These are phyloP conservation scores for Fusarium concolor DNA, from an alignment of 2,329 filamentous ascomycete genomes.

Conservation along the genomic window DNA sequence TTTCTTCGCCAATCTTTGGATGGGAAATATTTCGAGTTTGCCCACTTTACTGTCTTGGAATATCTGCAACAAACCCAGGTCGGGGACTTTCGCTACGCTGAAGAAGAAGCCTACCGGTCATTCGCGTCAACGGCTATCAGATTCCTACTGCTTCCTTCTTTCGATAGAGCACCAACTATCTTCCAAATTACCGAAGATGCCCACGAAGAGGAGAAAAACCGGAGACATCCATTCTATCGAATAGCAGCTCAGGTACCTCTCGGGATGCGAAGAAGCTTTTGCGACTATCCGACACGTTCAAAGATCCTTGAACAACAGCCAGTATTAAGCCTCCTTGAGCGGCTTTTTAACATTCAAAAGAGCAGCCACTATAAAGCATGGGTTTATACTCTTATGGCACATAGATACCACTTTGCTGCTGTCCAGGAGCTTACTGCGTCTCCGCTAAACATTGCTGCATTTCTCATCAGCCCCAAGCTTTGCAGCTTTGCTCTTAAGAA, in stretches of 20 bases:
- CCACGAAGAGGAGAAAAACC: background rate
- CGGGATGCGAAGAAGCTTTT: too few species aligned
- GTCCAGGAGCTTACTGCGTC: background rate
- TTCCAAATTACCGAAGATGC: background rate
- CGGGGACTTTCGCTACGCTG: background rate
- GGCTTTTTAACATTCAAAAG: background rate
- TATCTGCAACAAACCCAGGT: background rate
- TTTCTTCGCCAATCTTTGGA: slow-evolving; percentile 9
- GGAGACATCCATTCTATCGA: background rate
- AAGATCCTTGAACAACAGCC: background rate
- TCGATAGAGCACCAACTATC: background rate
- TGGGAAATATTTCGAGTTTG: slow-evolving; percentile 11
- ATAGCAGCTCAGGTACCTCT: background rate
- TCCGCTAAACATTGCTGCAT: background rate
- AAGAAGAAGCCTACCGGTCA: background rate
- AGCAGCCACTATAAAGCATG: background rate
- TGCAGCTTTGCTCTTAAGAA: too few species aligned
- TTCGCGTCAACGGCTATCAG: background rate
- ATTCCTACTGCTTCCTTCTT: background rate
- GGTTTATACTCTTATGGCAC: background rate
- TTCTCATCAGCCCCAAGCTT: too few species aligned
- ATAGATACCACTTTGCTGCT: too few species aligned
- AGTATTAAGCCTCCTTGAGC: background rate
- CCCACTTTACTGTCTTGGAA: slow-evolving; percentile 25
- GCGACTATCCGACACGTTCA: background rate